phyloP scores from a whole-genome alignment of 1,139 yeast genomes.

The Kluyveromyces marxianus region DNA sequence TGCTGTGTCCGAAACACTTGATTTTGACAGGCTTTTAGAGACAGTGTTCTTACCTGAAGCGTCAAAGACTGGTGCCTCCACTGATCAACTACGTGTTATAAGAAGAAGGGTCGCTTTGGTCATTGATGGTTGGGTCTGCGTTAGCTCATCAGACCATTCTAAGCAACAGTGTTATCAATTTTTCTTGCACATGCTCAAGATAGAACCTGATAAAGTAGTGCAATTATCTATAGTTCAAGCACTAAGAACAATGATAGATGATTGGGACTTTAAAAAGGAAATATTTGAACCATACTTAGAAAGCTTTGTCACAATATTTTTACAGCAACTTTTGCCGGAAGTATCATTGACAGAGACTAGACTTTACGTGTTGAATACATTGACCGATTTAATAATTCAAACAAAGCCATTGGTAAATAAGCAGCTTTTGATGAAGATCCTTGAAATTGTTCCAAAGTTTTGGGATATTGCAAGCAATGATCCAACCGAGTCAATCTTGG shows the following conservation, averaged over 20 bases:
- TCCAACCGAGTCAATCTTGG: slow-evolving; percentile 53
- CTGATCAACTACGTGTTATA: slow-evolving; percentile 44
- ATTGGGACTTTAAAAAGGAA: slow-evolving; percentile 73
- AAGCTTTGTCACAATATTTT: slow-evolving; percentile 40
- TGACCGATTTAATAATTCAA: slow-evolving; percentile 58
- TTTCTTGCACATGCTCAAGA: slow-evolving; percentile 32
- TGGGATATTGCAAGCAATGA: slow-evolving; percentile 61
- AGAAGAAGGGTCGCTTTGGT: slow-evolving; percentile 72
- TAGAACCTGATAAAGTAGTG: slow-evolving; percentile 65
- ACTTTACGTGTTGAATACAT: slow-evolving; percentile 56
- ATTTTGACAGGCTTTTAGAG: slow-evolving; percentile 53
- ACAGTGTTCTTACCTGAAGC: slow-evolving; percentile 66
- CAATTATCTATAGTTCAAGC: slow-evolving; percentile 69
- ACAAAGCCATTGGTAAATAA: slow-evolving; percentile 53
- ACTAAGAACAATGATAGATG: slow-evolving; percentile 62
- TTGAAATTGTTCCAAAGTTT: slow-evolving; percentile 57
- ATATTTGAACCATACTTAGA: slow-evolving; percentile 61
- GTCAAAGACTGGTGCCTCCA: slow-evolving; percentile 12
- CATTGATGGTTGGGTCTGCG: slow-evolving; percentile 72
- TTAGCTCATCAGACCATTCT: slow-evolving; percentile 53
- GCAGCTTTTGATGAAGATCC: slow-evolving; percentile 44
- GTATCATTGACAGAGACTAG: slow-evolving; percentile 67
- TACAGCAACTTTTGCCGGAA: slow-evolving; percentile 40
- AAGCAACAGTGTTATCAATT: slow-evolving; percentile 55
- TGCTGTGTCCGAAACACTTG: slow-evolving; percentile 55